Base-by-base conservation (phyloP, 495 filamentous ascomycete species). In the Echria macrotheca region DNA sequence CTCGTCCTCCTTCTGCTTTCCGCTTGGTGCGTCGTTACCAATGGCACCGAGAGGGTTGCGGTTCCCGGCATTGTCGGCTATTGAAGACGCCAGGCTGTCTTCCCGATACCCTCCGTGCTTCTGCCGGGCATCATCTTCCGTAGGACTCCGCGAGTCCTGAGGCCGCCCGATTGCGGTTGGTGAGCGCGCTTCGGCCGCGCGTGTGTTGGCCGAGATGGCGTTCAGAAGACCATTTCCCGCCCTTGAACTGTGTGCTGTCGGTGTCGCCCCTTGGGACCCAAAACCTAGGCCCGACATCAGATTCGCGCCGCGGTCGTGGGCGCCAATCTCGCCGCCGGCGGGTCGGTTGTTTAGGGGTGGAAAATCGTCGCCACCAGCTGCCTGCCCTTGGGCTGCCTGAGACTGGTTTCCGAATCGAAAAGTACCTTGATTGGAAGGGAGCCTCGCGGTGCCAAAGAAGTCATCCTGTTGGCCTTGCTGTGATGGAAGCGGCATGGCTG, bases 281-380 rank as follows among this genome's bases (percentile, higher is more conserved):
- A 88, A 87, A 1, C 75, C 80, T 26, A 84, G 69, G 59, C 71
- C 76, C 52, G 83, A 84, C 68, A 85, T 80, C 62, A 89, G 56
- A 54, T 70, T 79, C 71, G 29, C 81, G 78, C 52, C 88, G 86
- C 52, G n/a, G n/a, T n/a, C n/a, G n/a, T 84, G 83, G 15, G 75
- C 80, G 22, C 77, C 80, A 49, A 85, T 73, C 11, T 93, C 88
- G 22, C 83, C 82, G 46, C 82, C 78, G 22, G 75, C 73, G 47
- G 80, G 83, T 48, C 87, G 80, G 41, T 86, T n/a, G n/a, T n/a
- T 84, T 44, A 93, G 69, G 9, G 90, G 85, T 35, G 90, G 90
- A 45, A 94, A 94, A 8, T 94, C 89, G 18, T 96, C 89, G 17
- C 84, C 82, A 53, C 76, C 83, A 48, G 71, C 79, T 11, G 80